Base-by-base conservation (phyloP, 2,329 filamentous ascomycete species). In the Phoma sp. region DNA sequence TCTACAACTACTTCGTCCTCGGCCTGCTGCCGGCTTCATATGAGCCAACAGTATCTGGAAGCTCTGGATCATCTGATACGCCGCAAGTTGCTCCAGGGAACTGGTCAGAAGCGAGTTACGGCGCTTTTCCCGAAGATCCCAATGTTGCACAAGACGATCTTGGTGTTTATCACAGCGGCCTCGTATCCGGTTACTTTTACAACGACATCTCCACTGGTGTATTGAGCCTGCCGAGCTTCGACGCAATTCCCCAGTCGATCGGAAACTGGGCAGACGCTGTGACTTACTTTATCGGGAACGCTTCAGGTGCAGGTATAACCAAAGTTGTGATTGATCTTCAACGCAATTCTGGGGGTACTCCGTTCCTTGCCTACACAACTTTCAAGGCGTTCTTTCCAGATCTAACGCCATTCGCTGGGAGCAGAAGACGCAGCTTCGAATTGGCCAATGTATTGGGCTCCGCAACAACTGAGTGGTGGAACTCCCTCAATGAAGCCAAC, bases 301-400 rank as follows among this genome's bases (percentile, higher is more conserved):
- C 78, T 15, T 77, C 78, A 36, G 58, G 63, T 0, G 73, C 74
- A 6, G 76, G 77, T 2, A 83, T 84, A 61, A 81, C 74, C 21
- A 84, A 81, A 62, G 73, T 89, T 2, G 75, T 89, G 27, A 82
- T 89, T 55, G 87, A 89, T 60, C 63, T 89, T 4, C 79, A 81
- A 12, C 77, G 74, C 2, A 89, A 89, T 58, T 74, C 72, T 0
- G 86, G 86, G 17, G 86, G 86, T 9, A 47, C 50, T 10, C 57
- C 63, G 2, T 40, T 65, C 8, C 55, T 70, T 2, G 70, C 65
- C 13, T 69, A 65, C 40, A 65, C 69, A 21, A 58, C 62, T 0
- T 85, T 85, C 61, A 74, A 74, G 15, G 75, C 79, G 55, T 75
- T 84, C 47, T 83, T 83, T 66, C 81, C 81, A 6, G 56, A 58